Base-by-base conservation (phyloP, 2,329 filamentous ascomycete genomes). In the Pezicula carpinea region DNA sequence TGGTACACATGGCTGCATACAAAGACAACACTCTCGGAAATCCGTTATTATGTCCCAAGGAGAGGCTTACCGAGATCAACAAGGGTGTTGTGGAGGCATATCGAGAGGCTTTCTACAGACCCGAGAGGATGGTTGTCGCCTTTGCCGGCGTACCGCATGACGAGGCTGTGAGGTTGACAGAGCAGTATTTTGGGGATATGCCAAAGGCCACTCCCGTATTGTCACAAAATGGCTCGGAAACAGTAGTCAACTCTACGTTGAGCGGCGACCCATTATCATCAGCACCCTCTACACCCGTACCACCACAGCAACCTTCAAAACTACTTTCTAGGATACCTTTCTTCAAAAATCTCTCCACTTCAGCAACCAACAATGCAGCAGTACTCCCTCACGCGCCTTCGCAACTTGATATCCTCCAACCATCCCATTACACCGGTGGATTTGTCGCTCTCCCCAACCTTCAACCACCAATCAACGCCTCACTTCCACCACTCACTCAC, bases 11-110 rank as follows among this genome's bases (percentile, higher is more conserved):
- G 73, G 90, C 93, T 8, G 93, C 91, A 2, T 99, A 89, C 70
- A 93, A 90, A 72, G 87, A 93, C 64, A 97, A 99, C 70, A 97
- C 93, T 0, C 76, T 99, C 11, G 93, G 93, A 32, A 95, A 97
- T 67, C 93, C 93, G 4, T 68, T 99, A 55, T 71, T 99, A 43
- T 99, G 93, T 64, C 93, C 93, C 0, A 81, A 86, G 62, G 92
- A 97, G 59, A 76, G 91, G 43, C 71, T 99, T 47, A 73, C 71
- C 0, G 72, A 79, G 56, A 99, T 99, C 60, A 77, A 90, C 63
- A 80, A 79, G 56, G 69, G 75, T 22, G 83, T 87, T 6, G 82
- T 97, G 44, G 73, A 86, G 59, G 79, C 83, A 50, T 99, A 99
- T 64, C 74, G 92, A 33, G 79, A 85, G 44, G 72, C 83, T 2